Percentiles rank a stretch among this genome's conserved stretches.
phyloP scores from a whole-genome alignment of 371 early-diverging fungal species.

The Thermomucor indicae-seudaticae region DNA sequence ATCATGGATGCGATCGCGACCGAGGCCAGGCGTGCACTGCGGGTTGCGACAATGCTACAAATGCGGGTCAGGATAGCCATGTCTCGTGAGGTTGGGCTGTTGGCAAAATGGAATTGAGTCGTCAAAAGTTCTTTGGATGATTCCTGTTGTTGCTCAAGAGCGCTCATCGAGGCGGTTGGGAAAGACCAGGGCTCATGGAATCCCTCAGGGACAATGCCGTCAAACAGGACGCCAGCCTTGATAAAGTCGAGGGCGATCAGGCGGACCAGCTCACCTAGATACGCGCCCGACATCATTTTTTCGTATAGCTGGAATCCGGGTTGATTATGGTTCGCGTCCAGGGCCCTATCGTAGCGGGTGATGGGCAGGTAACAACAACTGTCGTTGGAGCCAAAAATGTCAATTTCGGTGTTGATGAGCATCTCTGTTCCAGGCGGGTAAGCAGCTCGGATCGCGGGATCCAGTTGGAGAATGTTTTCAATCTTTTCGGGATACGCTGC shows the following conservation, averaged over 20 bases:
- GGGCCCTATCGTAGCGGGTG: slow-evolving; percentile 70
- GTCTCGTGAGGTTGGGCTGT: slow-evolving; percentile 29
- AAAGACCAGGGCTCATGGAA: slow-evolving; percentile 62
- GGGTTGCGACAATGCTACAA: slow-evolving; percentile 23
- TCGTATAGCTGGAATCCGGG: slow-evolving; percentile 79
- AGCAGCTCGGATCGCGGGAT: slow-evolving; percentile 9
- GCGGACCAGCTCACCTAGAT: slow-evolving; percentile 86
- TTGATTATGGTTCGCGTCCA: slow-evolving; percentile 69
- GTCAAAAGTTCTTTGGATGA: slow-evolving; percentile 7
- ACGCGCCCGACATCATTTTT: slow-evolving; percentile 89
- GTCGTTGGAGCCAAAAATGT: slow-evolving; percentile 65
- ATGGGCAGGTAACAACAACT: slow-evolving; percentile 80
- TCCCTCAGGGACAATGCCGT: slow-evolving; percentile 52
- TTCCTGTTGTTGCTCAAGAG: slow-evolving; percentile 25
- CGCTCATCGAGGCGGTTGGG: slow-evolving; percentile 69
- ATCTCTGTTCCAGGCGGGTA: slow-evolving; percentile 58
- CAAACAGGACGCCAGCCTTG: slow-evolving; percentile 62
- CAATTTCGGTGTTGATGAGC: slow-evolving; percentile 85
- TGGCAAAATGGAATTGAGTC: slow-evolving; percentile 10
- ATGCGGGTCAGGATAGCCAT: slow-evolving; percentile 30
- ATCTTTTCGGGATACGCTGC: slow-evolving; percentile 84
- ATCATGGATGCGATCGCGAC: slow-evolving; percentile 33
- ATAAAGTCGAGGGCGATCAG: slow-evolving; percentile 68
- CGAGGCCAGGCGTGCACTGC: slow-evolving; percentile 25
- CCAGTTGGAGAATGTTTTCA: slow-evolving; percentile 21